Base-by-base conservation (phyloP, 1,139 yeast genomes). In the Saccharomyces hybrid region DNA sequence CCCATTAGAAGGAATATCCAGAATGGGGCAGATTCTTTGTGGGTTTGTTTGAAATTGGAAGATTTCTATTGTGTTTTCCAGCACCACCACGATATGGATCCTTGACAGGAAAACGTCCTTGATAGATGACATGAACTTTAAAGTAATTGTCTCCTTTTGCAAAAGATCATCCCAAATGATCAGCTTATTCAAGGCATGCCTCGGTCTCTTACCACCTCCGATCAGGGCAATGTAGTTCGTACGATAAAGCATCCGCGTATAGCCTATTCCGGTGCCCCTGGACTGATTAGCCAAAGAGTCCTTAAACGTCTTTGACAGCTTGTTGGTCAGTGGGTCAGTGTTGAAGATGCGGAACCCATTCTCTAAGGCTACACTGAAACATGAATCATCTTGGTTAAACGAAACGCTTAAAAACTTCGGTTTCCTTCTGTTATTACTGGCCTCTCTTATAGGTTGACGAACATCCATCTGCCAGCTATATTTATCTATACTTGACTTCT, bases 81-180 rank as follows among this genome's bases (percentile, higher is more conserved):
- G 75, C 0, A 87, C 86, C 7, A 86, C 89, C 8, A 90, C 79
- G 9, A 91, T 85, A 55, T 90, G 74, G 28, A 85, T 81, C 55
- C 97, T 76, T 8, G 95, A 86, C 49, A 91, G 72, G 50, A 86
- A 75, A 4, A 88, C 90, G 61, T 86, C 84, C 53, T 86, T 71
- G 1, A 91, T 84, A 0, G 93, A 88, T 48, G 84, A 80, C 73
- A 79, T 77, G 65, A 90, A 89, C 67, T 87, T 95, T 55, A 91
- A 72, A 32, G 81, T 78, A 28, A 88, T 75, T n/a, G 91, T 86
- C 48, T 83, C 84, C 62, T 84, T 84, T 53, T 86, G 79, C 69
- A 88, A 87, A 58, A 88, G 70, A 68, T 91, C 98, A 70, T 91
- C 97, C 97, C 97, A 91, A 14, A 91, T 84, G 34, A 89, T 78